Conservation (phyloP, 2,329 filamentous ascomycete genomes). For the Xylariales sp. region DNA sequence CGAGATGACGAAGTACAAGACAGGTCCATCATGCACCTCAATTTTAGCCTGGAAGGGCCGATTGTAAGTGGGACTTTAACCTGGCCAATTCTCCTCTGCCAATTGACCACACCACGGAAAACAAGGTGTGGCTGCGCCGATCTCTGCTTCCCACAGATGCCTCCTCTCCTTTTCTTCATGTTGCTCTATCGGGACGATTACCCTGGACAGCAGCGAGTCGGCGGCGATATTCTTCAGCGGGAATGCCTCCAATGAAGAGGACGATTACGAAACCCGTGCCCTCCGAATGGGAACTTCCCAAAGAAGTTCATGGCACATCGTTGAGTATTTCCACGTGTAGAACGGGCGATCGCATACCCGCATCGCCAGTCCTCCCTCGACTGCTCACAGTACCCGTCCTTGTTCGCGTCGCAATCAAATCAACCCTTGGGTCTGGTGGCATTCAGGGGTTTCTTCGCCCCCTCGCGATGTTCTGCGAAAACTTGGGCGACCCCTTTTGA, state of each 20-base stretch:
- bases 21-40: conserved; percentile 6
- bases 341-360: no score
- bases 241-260: background rate
- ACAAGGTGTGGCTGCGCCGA: conserved; percentile 10
- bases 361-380: no score
- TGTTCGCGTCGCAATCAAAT: no score
- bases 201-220: background rate
- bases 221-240: background rate
- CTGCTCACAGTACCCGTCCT: no score
- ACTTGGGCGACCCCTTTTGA: no score
- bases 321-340: no score
- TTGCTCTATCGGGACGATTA: conserved; percentile 4
- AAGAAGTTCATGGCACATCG: no score
- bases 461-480: no score
- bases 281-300: no score
- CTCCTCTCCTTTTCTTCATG: background rate
- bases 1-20: conserved; percentile 4
- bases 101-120: conserved; percentile 2
- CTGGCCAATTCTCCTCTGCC: conserved; percentile 1
- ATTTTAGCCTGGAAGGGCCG: conserved; percentile 10
- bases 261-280: no score
- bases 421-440: no score
- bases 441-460: no score
- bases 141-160: conserved; percentile 7
- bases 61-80: conserved; percentile 4